Evolutionary conservation across 495 filamentous ascomycete genomes (phyloP), one percentile per base, ranked within the genome.

Genomic region (Parathielavia appendiculata): DNA sequence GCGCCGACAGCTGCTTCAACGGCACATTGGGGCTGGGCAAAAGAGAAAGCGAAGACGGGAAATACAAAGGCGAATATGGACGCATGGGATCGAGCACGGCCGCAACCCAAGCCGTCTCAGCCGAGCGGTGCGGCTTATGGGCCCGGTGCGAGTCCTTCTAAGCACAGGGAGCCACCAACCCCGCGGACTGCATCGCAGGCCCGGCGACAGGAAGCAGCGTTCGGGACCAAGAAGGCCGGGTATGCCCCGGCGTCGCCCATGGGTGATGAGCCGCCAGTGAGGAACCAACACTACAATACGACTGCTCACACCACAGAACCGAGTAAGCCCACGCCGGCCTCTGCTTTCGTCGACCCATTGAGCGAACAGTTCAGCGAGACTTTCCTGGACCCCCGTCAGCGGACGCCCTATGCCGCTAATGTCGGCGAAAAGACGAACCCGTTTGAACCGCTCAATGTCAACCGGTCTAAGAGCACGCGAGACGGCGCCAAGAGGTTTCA

Each of bases 21-120:
- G 22, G 50, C 55, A 23, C 63, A 67, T 20, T 65, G 60, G 34
- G 50, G 51, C 23, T 71, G 66, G 66, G 56, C 72, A 12, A 70
- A 78, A 59, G 54, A 70, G 49, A 80, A 79, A 36, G 76, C 84
- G 22, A 79, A 81, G 61, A 79, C 78, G 46, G 82, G 85, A 17
- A 78, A 79, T 16, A 73, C 82, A 53, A 76, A 76, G 6, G 80
- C 86, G 63, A 79, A 80, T 17, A 83, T 80, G 68, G 75, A 81
- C 40, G 87, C 85, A 4, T 93, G 87, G 76, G 79, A 87, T 61
- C 79, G 81, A n/a, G 87, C 92, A 84, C 47, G 68, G 22, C 64
- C 16, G 23, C 61, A 54, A 45, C 44, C 43, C 41, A 62, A 59
- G n/a, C 50, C 57, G 32, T 13, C 50, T 10, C 59, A 57, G 26